These are phyloP conservation scores for Ustanciosporium gigantosporum DNA, from an alignment of 1,284 basidiomycete genomes.

Conservation along the genomic window DNA sequence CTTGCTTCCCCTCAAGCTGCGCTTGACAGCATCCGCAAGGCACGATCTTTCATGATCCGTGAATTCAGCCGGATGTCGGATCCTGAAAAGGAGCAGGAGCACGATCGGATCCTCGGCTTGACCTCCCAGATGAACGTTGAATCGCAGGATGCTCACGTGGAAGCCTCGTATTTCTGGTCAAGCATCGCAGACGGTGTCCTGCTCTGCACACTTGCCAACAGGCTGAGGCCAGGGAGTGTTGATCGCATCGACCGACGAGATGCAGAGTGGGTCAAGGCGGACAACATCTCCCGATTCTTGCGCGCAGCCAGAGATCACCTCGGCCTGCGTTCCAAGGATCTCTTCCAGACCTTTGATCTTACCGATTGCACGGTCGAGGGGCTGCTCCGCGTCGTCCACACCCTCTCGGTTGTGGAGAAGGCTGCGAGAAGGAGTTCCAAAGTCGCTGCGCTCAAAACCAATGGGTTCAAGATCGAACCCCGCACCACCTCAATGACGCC, in stretches of 20 bases:
- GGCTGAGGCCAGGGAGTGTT: slow-evolving; percentile 26
- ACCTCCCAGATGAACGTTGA: slow-evolving; percentile 15
- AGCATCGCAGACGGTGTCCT: slow-evolving; percentile 47
- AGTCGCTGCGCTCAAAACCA: slow-evolving; percentile 7
- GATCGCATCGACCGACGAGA: slow-evolving; percentile 44
- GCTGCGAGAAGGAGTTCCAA: slow-evolving; percentile 17
- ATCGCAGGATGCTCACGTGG: slow-evolving; percentile 11
- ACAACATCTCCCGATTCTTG: slow-evolving; percentile 49
- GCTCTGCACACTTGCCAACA: slow-evolving; percentile 42
- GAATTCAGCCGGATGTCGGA: slow-evolving; percentile 26
- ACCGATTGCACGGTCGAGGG: slow-evolving; percentile 41
- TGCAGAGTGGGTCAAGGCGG: slow-evolving; percentile 39
- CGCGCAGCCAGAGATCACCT: slow-evolving; percentile 44
- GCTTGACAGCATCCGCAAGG: slow-evolving; percentile 39
- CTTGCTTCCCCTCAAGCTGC: slow-evolving; percentile 24
- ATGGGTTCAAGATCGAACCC: slow-evolving; percentile 26
- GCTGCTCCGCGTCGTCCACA: slow-evolving; percentile 43
- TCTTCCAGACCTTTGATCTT: slow-evolving; percentile 48
- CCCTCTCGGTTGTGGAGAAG: slow-evolving; percentile 33
- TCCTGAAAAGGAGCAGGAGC: slow-evolving; percentile 14
- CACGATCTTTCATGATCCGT: slow-evolving; percentile 34
- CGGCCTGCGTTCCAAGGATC: slow-evolving; percentile 43
- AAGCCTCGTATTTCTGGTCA: slow-evolving; percentile 39
- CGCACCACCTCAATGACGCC: slow-evolving; percentile 37
- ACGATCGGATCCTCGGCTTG: slow-evolving; percentile 21